Percentiles rank a stretch among this genome's conserved stretches.
These are phyloP conservation scores for Esteya vermicola DNA, from an alignment of 2,329 filamentous ascomycete genomes.

Conservation along the genomic window DNA sequence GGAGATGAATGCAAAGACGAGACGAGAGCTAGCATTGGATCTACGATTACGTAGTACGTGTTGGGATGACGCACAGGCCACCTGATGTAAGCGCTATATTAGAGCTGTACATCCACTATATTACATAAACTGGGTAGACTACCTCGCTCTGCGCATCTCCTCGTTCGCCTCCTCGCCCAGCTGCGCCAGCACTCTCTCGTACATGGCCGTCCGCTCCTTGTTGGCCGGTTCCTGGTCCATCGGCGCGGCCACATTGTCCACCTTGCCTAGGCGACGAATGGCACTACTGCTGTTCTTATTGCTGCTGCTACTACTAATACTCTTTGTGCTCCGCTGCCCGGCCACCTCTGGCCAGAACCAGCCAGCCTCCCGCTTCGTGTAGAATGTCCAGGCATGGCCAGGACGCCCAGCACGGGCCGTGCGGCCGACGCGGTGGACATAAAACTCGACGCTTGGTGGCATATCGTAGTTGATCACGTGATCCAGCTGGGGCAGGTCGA, in stretches of 20 bases:
- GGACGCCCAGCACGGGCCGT: conserved; percentile 68
- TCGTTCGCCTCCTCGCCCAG: conserved; percentile 47
- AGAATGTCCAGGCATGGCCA: conserved; percentile 76
- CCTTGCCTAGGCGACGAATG: conserved; percentile 21
- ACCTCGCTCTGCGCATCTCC: neutral
- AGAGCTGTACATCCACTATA: no score
- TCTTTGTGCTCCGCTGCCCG: conserved; percentile 32
- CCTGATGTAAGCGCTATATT: no score
- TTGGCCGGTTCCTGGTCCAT: conserved; percentile 14
- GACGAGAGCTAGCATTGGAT: no score
- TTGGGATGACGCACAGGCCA: no score
- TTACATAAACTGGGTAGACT: no score
- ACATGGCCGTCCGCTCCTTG: conserved; percentile 23
- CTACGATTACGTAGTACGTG: no score
- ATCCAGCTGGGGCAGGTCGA: conserved; percentile 65
- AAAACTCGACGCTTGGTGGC: conserved; percentile 64
- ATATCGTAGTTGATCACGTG: conserved; percentile 94
- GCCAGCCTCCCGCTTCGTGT: conserved; percentile 66
- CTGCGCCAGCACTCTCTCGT: conserved; percentile 43
- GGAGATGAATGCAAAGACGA: no score
- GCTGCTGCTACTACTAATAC: conserved; percentile 35
- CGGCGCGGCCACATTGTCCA: conserved; percentile 33
- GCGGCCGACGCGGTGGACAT: conserved; percentile 83
- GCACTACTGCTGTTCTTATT: no score
- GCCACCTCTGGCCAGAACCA: conserved; percentile 89